Conservation (phyloP, 129 eudicot species). For the Saussurea involucrata region DNA sequence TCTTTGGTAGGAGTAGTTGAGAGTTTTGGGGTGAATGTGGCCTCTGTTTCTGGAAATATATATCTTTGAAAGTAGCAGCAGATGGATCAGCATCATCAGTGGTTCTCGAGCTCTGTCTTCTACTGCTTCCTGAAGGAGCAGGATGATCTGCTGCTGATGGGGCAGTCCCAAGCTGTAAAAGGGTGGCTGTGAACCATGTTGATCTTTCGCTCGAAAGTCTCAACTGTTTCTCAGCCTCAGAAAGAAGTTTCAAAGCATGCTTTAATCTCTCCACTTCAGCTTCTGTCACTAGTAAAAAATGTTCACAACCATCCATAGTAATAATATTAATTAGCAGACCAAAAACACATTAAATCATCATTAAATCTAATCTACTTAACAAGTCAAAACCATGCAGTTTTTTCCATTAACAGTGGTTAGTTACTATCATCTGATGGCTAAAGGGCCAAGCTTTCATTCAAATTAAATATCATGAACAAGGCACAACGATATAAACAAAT, state of each 20-base stretch:
- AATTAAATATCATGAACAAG: too few species aligned
- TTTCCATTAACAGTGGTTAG: neutral
- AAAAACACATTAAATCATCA: neutral
- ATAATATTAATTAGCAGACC: conserved; percentile 4
- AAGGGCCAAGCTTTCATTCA: neutral
- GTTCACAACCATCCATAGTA: neutral
- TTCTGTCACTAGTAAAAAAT: conserved; percentile 64
- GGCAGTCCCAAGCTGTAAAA: conserved; percentile 80
- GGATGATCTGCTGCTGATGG: conserved; percentile 62
- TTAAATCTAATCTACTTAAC: neutral
- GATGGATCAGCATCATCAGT: conserved; percentile 75
- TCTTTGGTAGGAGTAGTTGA: conserved; percentile 35
- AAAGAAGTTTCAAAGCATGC: conserved; percentile 83
- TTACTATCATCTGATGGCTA: neutral
- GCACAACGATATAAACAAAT: too few species aligned
- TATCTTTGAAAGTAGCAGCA: conserved; percentile 52
- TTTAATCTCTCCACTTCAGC: conserved; percentile 70
- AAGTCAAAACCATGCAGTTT: neutral
- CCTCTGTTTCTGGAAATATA: conserved; percentile 41
- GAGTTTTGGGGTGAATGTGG: conserved; percentile 44
- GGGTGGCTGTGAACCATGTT: conserved; percentile 97
- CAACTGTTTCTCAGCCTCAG: conserved; percentile 89
- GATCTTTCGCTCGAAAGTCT: conserved; percentile 89
- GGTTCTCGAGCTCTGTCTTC: conserved; percentile 70
- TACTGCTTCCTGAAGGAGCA: conserved; percentile 75